These are phyloP conservation scores for Serendipita indica DNA, from an alignment of 768 basidiomycete species.

Conservation along the genomic window DNA sequence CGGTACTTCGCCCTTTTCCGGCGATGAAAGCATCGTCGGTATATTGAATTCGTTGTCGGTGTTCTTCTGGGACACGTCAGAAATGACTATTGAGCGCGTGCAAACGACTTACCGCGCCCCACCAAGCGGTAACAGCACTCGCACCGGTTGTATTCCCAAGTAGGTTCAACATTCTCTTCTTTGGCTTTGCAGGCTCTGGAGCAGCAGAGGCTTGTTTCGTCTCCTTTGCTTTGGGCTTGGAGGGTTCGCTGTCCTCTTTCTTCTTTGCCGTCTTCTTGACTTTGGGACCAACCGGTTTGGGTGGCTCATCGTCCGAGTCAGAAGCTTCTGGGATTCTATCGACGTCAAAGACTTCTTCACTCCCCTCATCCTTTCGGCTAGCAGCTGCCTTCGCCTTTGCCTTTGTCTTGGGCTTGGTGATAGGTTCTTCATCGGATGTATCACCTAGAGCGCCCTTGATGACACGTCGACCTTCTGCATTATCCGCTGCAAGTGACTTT, in stretches of 20 bases:
- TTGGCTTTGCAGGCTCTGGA: neutral
- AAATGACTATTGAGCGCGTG: neutral
- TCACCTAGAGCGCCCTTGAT: neutral
- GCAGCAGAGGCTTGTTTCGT: neutral
- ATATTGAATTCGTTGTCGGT: neutral
- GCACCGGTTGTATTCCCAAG: neutral
- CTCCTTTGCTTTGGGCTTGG: neutral
- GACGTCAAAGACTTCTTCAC: neutral
- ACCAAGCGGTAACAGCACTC: neutral
- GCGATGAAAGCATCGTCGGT: neutral
- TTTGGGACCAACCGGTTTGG: neutral
- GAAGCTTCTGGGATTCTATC: neutral
- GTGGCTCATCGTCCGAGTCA: neutral
- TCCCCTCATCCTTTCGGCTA: neutral
- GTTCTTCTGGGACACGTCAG: neutral
- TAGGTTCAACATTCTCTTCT: constrained; percentile 5
- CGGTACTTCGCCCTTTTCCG: neutral
- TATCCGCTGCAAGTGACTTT: neutral
- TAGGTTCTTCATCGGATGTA: neutral
- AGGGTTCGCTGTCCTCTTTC: neutral
- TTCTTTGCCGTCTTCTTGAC: neutral
- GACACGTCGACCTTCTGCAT: neutral
- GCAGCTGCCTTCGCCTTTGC: neutral
- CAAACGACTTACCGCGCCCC: neutral
- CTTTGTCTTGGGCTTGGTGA: neutral